Evolutionary conservation across 2,329 filamentous ascomycete genomes (phyloP).

Genomic region (Graphilbum fragrans): DNA sequence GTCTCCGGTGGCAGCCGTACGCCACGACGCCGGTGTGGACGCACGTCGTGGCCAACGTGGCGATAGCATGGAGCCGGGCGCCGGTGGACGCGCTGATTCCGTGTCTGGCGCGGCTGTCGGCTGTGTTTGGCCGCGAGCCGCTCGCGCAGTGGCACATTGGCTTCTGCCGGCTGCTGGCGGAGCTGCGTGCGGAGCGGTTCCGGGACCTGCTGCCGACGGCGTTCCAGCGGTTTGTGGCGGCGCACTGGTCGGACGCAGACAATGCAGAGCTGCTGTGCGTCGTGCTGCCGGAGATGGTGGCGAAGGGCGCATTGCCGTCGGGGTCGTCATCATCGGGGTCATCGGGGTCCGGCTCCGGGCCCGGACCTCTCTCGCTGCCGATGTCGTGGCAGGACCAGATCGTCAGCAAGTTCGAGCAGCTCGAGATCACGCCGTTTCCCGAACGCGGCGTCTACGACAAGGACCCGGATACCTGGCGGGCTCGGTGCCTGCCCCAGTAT

Average conservation of each 20-base stretch:
- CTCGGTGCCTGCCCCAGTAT: conserved; percentile 54
- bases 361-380: conserved; percentile 43
- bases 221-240: conserved; percentile 73
- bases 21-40: conserved; percentile 34
- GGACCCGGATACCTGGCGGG: conserved; percentile 48
- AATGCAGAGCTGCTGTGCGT: conserved; percentile 60
- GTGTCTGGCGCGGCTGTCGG: conserved; percentile 50
- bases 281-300: conserved; percentile 53
- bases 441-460: conserved; percentile 51
- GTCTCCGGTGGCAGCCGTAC: conserved; percentile 11
- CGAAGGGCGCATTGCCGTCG: conserved; percentile 38
- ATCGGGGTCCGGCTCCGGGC: conserved; percentile 22
- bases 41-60: conserved; percentile 40
- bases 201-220: conserved; percentile 64
- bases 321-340: conserved; percentile 8
- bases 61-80: conserved; percentile 62
- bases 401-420: conserved; percentile 52
- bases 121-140: conserved; percentile 50
- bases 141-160: conserved; percentile 65
- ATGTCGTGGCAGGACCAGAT: conserved; percentile 65
- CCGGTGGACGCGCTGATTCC: conserved; percentile 70
- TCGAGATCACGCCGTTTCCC: conserved; percentile 53
- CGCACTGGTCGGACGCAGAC: conserved; percentile 55
- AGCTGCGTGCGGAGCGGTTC: conserved; percentile 64
- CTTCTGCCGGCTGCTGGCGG: conserved; percentile 73